phyloP scores from a whole-genome alignment of 768 basidiomycete genomes.

The Chalciporus sphaerocephalus region DNA sequence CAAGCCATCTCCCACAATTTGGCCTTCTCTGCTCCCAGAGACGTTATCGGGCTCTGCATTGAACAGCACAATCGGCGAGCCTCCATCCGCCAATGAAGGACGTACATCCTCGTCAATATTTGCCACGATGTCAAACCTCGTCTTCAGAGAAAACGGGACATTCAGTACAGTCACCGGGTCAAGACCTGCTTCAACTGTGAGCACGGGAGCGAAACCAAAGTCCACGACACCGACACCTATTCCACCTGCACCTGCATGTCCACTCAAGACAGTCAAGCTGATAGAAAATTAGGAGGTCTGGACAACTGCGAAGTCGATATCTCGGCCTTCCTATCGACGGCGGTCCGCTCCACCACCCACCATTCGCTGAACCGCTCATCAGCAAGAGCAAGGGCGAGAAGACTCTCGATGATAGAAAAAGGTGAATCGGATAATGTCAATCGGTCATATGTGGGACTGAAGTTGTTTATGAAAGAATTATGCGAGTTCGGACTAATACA shows the following conservation, averaged over 20 bases:
- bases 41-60: too few species aligned
- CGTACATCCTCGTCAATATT: constrained; percentile 13
- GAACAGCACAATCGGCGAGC: too few species aligned
- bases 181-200: constrained; percentile 30
- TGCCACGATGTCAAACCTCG: constrained; percentile 23
- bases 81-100: constrained; percentile 13
- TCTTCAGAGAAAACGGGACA: constrained; percentile 27
- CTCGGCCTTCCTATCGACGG: constrained; percentile 56
- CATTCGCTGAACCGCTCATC: constrained; percentile 43
- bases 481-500: constrained; percentile 74
- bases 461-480: constrained; percentile 41
- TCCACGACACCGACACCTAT: constrained; percentile 56
- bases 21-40: too few species aligned
- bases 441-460: constrained; percentile 4
- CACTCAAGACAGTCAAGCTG: constrained; percentile 59
- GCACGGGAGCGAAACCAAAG: constrained; percentile 47
- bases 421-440: constrained; percentile 22
- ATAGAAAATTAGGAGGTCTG: constrained; percentile 68
- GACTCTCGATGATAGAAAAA: constrained; percentile 37
- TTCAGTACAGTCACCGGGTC: constrained; percentile 23
- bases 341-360: constrained; percentile 52
- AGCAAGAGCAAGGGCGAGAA: constrained; percentile 56
- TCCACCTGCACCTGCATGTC: constrained; percentile 41
- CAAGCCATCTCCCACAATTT: too few species aligned
- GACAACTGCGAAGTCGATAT: constrained; percentile 74